These are phyloP conservation scores for Nemania sp. DNA, from an alignment of 2,329 filamentous ascomycete species.

Conservation along the genomic window DNA sequence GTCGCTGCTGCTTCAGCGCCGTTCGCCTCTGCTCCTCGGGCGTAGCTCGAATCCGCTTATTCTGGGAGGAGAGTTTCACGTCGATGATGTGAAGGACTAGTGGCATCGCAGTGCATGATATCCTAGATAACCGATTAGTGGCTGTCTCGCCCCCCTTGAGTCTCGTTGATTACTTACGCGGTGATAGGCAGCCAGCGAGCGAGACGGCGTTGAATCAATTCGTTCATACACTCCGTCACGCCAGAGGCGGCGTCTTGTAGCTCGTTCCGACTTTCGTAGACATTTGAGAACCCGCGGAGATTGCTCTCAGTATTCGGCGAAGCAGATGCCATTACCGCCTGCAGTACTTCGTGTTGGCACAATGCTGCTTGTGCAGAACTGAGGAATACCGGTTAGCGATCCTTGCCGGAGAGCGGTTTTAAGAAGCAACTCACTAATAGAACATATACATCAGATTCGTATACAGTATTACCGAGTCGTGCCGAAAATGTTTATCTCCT, in stretches of 20 bases:
- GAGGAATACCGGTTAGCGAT: conserved; percentile 17
- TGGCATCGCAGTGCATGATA: conserved; percentile 44
- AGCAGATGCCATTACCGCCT: conserved; percentile 47
- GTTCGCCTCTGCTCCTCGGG: conserved; percentile 40
- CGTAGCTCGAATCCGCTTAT: conserved; percentile 24
- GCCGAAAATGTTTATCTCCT: conserved; percentile 38
- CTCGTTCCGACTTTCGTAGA: conserved; percentile 47
- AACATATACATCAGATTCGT: conserved; percentile 56
- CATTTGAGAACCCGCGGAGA: conserved; percentile 41
- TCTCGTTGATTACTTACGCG: conserved; percentile 42
- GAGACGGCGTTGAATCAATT: conserved; percentile 50
- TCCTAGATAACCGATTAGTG: conserved; percentile 26
- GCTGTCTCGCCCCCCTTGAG: not conserved
- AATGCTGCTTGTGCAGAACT: conserved; percentile 50
- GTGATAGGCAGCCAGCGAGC: conserved; percentile 52
- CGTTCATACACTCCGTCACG: conserved; percentile 50
- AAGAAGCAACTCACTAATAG: conserved; percentile 47
- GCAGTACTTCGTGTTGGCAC: conserved; percentile 51
- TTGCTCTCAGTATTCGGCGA: conserved; percentile 39
- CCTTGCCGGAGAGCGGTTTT: no score
- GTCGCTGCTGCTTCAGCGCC: conserved; percentile 47
- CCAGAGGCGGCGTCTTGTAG: conserved; percentile 49
- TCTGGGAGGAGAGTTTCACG: conserved; percentile 41
- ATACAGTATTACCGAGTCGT: conserved; percentile 50
- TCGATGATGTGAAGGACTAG: conserved; percentile 45